Evolutionary conservation across 371 early-diverging fungal species (phyloP).

Genomic region (Rhizopus arrhizus): DNA sequence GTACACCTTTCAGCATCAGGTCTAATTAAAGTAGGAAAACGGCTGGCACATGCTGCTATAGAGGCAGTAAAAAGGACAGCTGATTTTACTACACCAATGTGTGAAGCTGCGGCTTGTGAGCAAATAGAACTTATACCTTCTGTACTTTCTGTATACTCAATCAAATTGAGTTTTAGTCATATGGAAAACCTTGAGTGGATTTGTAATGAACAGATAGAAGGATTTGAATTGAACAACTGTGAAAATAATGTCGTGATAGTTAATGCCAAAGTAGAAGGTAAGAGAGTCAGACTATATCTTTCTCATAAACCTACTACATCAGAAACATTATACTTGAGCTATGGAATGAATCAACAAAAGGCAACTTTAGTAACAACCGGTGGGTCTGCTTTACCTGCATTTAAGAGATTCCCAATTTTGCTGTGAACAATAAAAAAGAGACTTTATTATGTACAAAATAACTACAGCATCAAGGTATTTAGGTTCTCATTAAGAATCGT

Average conservation of each 20-base stretch:
- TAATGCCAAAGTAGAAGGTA: slow-evolving; percentile 3
- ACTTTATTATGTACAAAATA: background rate
- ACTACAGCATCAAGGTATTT: slow-evolving; percentile 23
- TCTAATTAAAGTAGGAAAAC: slow-evolving; percentile 26
- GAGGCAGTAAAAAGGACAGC: slow-evolving; percentile 7
- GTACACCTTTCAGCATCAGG: slow-evolving; percentile 41
- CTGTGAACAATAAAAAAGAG: background rate
- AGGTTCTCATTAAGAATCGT: slow-evolving; percentile 57
- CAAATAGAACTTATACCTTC: background rate
- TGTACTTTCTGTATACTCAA: background rate
- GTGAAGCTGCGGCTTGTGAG: slow-evolving; percentile 4
- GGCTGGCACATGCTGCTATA: slow-evolving; percentile 34
- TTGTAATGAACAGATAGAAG: slow-evolving; percentile 1
- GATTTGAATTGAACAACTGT: slow-evolving; percentile 7
- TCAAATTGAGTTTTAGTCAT: background rate
- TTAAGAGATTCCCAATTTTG: background rate
- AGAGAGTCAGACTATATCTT: slow-evolving; percentile 10
- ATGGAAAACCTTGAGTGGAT: background rate
- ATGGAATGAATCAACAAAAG: slow-evolving; percentile 11
- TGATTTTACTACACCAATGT: slow-evolving; percentile 4
- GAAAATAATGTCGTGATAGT: background rate
- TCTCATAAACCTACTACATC: background rate
- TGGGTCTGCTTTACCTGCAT: slow-evolving; percentile 17
- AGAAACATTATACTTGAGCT: slow-evolving; percentile 1
- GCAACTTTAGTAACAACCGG: slow-evolving; percentile 4